These are phyloP conservation scores for Apiospora saccharicola DNA, from an alignment of 2,329 filamentous ascomycete genomes.

Conservation along the genomic window DNA sequence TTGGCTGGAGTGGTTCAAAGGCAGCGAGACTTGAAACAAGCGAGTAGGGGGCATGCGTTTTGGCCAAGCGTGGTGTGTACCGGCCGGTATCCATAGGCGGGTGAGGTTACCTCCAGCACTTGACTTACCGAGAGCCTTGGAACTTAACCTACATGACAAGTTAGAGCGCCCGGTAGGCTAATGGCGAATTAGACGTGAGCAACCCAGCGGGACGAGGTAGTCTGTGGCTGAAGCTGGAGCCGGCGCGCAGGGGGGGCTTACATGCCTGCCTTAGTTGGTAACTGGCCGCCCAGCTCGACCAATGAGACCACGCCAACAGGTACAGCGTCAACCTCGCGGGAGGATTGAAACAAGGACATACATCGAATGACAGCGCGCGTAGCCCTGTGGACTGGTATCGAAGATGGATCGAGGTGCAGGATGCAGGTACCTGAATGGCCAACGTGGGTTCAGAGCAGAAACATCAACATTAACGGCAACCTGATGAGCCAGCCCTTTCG, in stretches of 20 bases:
- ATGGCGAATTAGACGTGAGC: conserved; percentile 11
- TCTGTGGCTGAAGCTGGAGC: conserved; percentile 15
- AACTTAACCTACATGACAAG: background rate
- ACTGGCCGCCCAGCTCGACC: background rate
- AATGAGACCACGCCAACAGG: conserved; percentile 13
- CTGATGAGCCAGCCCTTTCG: conserved; percentile 10
- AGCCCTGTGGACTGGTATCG: background rate
- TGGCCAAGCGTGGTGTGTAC: conserved; percentile 20
- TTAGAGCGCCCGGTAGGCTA: conserved; percentile 2
- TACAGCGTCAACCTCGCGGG: conserved; percentile 7
- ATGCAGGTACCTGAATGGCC: background rate
- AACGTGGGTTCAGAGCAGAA: background rate
- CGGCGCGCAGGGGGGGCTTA: background rate
- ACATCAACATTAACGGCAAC: conserved; percentile 1
- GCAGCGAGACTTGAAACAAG: conserved; percentile 19
- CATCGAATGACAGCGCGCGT: conserved; percentile 17
- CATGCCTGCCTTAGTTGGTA: background rate
- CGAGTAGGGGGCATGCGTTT: conserved; percentile 21
- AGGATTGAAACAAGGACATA: conserved; percentile 6
- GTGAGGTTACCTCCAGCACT: background rate
- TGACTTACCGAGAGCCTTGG: conserved; percentile 8
- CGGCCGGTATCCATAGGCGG: background rate
- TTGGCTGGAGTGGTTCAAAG: conserved; percentile 19
- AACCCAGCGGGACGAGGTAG: conserved; percentile 6
- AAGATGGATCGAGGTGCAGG: background rate